Percentiles rank a stretch among this genome's conserved stretches.
phyloP scores from a whole-genome alignment of 2,329 filamentous ascomycete genomes.

The Penicillium sp. region DNA sequence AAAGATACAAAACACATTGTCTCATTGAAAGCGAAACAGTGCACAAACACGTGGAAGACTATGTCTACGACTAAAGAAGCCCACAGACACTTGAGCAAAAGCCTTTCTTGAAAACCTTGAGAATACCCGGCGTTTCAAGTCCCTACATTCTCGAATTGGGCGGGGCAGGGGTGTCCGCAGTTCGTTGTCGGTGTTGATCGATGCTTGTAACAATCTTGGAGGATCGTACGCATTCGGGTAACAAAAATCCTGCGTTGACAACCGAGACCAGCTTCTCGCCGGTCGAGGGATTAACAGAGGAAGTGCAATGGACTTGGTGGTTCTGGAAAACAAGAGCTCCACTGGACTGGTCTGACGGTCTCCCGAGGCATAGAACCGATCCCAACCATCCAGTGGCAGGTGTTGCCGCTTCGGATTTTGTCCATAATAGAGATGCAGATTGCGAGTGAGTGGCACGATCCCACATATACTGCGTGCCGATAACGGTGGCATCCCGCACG shows the following conservation, averaged over 20 bases:
- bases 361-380: constrained; percentile 3
- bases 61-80: too few species aligned
- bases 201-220: not conserved
- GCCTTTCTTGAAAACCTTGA: too few species aligned
- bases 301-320: constrained; percentile 1
- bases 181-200: too few species aligned
- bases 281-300: not conserved
- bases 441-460: not conserved
- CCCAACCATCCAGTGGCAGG: not conserved
- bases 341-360: constrained; percentile 1
- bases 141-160: too few species aligned
- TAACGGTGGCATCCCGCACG: not conserved
- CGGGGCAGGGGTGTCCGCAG: too few species aligned
- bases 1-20: too few species aligned
- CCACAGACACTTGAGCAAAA: too few species aligned
- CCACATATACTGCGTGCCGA: constrained; percentile 6
- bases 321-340: constrained; percentile 7
- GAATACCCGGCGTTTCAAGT: too few species aligned
- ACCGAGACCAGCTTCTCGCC: not conserved
- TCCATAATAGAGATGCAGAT: constrained; percentile 5
- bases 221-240: not conserved
- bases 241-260: not conserved
- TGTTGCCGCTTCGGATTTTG: not conserved
- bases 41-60: too few species aligned
- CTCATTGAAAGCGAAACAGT: too few species aligned